Evolutionary conservation across 805 yeast species (phyloP).

Genomic region (Lipomyces japonicus): DNA sequence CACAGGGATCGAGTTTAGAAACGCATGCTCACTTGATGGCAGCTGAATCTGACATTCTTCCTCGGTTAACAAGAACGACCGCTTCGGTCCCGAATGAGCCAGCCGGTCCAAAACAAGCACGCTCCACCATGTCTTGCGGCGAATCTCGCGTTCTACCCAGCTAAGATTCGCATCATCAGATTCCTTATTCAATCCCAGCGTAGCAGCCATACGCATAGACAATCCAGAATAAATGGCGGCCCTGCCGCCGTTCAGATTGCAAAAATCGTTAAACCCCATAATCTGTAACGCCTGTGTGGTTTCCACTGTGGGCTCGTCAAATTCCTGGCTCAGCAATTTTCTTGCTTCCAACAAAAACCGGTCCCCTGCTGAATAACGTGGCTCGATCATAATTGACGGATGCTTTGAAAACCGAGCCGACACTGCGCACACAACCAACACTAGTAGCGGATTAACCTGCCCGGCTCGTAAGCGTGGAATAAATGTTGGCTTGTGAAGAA

Average conservation of each 20-base stretch:
- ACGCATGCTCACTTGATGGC: slow-evolving; percentile 35
- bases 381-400: slow-evolving; percentile 32
- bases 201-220: slow-evolving; percentile 38
- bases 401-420: slow-evolving; percentile 39
- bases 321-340: slow-evolving; percentile 30
- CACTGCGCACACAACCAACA: slow-evolving; percentile 38
- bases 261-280: slow-evolving; percentile 39
- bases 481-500: slow-evolving; percentile 37
- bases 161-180: slow-evolving; percentile 31
- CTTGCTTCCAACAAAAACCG: slow-evolving; percentile 30
- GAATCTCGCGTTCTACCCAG: slow-evolving; percentile 37
- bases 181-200: slow-evolving; percentile 35
- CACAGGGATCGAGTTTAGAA: slow-evolving; percentile 32
- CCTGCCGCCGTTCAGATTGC: slow-evolving; percentile 36
- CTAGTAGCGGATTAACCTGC: slow-evolving; percentile 33
- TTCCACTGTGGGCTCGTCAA: slow-evolving; percentile 37
- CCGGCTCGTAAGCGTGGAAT: slow-evolving; percentile 33
- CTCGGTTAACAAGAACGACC: slow-evolving; percentile 33
- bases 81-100: slow-evolving; percentile 36
- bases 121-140: slow-evolving; percentile 40
- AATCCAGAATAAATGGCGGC: slow-evolving; percentile 39
- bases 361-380: slow-evolving; percentile 32
- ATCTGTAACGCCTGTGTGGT: slow-evolving; percentile 38
- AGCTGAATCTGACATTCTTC: slow-evolving; percentile 32
- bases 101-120: slow-evolving; percentile 37